A percentile compares a stretch with the other conserved stretches of the same genome.
Evolutionary conservation across 1,284 basidiomycete species (phyloP).

Genomic region (Chondrostereum purpureum): DNA sequence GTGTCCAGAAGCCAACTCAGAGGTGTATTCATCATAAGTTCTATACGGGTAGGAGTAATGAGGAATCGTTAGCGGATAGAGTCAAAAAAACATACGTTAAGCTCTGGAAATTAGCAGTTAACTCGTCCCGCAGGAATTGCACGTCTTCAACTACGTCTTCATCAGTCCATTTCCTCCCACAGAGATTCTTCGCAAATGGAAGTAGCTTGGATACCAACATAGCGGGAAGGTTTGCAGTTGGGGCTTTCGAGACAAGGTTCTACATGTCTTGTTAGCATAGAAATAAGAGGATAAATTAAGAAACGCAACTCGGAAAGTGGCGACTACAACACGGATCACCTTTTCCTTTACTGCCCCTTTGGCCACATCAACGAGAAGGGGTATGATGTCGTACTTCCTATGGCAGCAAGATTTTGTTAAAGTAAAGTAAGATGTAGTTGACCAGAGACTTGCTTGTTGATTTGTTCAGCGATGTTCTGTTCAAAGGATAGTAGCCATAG

Average conservation of each 20-base stretch:
- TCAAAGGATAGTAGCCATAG: constrained; percentile 95
- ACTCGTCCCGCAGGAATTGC: constrained; percentile 76
- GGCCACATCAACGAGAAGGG: constrained; percentile 81
- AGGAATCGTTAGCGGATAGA: not conserved
- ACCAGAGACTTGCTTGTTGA: constrained; percentile 69
- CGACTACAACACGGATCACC: constrained; percentile 90
- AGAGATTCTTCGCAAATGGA: constrained; percentile 81
- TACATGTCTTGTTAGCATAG: constrained; percentile 24
- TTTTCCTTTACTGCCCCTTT: constrained; percentile 96
- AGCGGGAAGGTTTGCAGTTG: constrained; percentile 79
- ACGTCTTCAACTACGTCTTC: constrained; percentile 93
- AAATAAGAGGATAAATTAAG: not conserved
- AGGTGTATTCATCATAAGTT: constrained; percentile 93
- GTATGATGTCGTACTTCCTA: constrained; percentile 86
- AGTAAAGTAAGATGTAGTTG: not conserved
- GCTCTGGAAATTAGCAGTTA: constrained; percentile 78
- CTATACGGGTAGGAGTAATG: constrained; percentile 37
- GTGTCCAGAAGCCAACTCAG: constrained; percentile 86
- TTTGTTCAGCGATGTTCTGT: constrained; percentile 72
- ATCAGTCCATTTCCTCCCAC: constrained; percentile 86
- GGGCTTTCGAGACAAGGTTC: constrained; percentile 85
- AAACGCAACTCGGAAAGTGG: constrained; percentile 74
- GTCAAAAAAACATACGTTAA: constrained; percentile 61
- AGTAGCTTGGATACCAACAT: constrained; percentile 89
- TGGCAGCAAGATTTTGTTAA: not conserved